Evolutionary conservation across 2,329 filamentous ascomycete genomes (phyloP).

Genomic region (Stagonosporopsis chrysanthemi): DNA sequence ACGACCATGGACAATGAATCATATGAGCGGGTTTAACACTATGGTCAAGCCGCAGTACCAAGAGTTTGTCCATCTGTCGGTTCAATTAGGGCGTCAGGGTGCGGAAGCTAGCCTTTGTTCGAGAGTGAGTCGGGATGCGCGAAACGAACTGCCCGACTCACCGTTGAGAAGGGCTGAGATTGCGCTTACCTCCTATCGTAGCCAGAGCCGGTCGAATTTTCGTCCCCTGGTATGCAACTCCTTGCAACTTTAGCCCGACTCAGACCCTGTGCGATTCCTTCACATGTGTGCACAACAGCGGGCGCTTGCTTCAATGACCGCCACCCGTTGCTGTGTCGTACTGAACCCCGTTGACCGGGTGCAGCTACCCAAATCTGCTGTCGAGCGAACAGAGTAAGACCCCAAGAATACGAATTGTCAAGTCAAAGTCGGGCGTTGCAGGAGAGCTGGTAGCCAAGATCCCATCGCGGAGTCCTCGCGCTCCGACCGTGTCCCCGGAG

Average conservation of each 20-base stretch:
- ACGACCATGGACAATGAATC: constrained; percentile 1
- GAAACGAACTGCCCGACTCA: constrained; percentile 8
- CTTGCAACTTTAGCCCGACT: constrained; percentile 1
- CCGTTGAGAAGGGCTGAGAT: constrained; percentile 11
- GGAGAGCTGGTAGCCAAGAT: constrained; percentile 13
- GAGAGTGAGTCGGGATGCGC: constrained; percentile 9
- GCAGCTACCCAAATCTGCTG: constrained; percentile 1
- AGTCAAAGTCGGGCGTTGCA: constrained; percentile 4
- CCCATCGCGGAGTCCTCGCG: constrained; percentile 7
- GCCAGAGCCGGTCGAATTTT: constrained; percentile 15
- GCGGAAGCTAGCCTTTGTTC: constrained; percentile 19
- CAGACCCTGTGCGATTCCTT: not conserved
- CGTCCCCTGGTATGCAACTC: constrained; percentile 10
- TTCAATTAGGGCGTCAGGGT: constrained; percentile 11
- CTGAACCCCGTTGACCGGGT: constrained; percentile 1
- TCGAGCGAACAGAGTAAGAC: not conserved
- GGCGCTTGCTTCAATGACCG: constrained; percentile 1
- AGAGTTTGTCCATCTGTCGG: constrained; percentile 12
- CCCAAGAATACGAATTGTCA: constrained; percentile 5
- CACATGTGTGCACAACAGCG: constrained; percentile 5
- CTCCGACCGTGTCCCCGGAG: constrained; percentile 7
- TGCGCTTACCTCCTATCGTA: constrained; percentile 8
- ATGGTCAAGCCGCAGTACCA: constrained; percentile 17
- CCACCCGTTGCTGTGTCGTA: constrained; percentile 5
- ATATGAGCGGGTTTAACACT: constrained; percentile 21